Base-by-base conservation (phyloP, 805 yeast genomes). In the Metschnikowia bowlesiae region DNA sequence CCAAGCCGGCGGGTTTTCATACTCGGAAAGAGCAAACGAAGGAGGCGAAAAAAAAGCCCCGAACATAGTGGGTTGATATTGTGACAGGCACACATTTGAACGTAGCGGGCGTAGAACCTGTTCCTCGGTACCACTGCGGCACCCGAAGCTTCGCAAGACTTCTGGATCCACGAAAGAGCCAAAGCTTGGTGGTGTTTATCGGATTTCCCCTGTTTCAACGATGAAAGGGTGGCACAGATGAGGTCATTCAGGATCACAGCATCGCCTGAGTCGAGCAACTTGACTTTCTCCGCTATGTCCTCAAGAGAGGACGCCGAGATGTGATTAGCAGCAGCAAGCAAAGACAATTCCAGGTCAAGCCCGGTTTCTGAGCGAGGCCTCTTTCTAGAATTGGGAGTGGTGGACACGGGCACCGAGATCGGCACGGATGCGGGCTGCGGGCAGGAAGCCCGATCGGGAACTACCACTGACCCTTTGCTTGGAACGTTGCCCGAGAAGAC, bases 1-100 rank as follows among this genome's bases (percentile, higher is more conserved):
- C 97, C 97, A 47, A 89, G 71, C 48, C 97, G 75, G 55, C 95
- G 77, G 0, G 94, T 86, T 31, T 83, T 81, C 53, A 88, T 71
- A 48, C 73, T 71, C 0, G 96, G 94, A 54, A 51, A 65, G 54
- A 56, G 59, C 63, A 31, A 62, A 63, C 52, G 75, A 73, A 44
- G 71, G 71, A 40, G 55, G 32, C 60, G 58, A 4, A 96, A 96
- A 60, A 89, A 80, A 2, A 87, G 81, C 1, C 95, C 92, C 30
- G 89, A 90, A 35, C 85, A 80, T 49, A 87, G 68, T 1, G 96
- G 82, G 48, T 78, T 77, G 38, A 86, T 60, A 32, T 58, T 62
- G 53, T 63, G 61, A 31, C 67, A 66, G 16, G 74, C 75, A 56
- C 75, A 74, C 33, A 67, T 54, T 49, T 67, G 69, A 13, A 64